Conservation (phyloP, 1,139 yeast species). For the Candida freyschussii region DNA sequence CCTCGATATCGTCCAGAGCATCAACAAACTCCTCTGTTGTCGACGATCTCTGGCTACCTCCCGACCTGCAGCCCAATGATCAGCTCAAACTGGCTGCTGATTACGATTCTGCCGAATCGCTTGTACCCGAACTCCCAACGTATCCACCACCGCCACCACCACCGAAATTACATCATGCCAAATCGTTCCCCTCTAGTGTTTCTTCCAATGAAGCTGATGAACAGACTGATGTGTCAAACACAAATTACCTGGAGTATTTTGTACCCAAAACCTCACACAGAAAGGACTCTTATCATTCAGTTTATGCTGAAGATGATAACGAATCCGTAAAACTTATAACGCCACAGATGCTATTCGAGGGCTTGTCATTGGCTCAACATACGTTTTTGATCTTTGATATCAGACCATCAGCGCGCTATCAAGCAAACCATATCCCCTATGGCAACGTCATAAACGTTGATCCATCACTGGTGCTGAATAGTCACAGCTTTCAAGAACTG, state of each 20-base stretch:
- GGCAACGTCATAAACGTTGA: constrained; percentile 53
- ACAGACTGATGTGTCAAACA: constrained; percentile 10
- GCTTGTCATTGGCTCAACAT: constrained; percentile 20
- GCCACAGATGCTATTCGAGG: constrained; percentile 27
- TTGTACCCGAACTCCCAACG: constrained; percentile 8
- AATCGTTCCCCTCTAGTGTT: constrained; percentile 12
- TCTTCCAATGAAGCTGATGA: not conserved
- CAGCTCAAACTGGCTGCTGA: constrained; percentile 29
- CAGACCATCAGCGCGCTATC: constrained; percentile 44
- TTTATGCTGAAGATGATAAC: constrained; percentile 28
- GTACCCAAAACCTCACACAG: constrained; percentile 22
- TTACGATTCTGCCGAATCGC: constrained; percentile 11
- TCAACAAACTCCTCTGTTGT: constrained; percentile 18
- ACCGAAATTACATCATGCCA: constrained; percentile 12
- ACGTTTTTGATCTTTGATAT: constrained; percentile 47
- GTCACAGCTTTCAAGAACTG: constrained; percentile 30
- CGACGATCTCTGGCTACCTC: constrained; percentile 34
- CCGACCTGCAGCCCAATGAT: constrained; percentile 33
- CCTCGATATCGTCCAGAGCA: constrained; percentile 9
- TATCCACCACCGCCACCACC: constrained; percentile 14
- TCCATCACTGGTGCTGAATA: constrained; percentile 40
- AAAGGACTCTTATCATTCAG: constrained; percentile 34
- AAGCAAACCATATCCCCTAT: constrained; percentile 48
- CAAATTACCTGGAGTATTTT: constrained; percentile 10
- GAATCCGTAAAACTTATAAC: constrained; percentile 27